phyloP scores from a whole-genome alignment of 805 yeast species.

The Yamadazyma phyllophila region DNA sequence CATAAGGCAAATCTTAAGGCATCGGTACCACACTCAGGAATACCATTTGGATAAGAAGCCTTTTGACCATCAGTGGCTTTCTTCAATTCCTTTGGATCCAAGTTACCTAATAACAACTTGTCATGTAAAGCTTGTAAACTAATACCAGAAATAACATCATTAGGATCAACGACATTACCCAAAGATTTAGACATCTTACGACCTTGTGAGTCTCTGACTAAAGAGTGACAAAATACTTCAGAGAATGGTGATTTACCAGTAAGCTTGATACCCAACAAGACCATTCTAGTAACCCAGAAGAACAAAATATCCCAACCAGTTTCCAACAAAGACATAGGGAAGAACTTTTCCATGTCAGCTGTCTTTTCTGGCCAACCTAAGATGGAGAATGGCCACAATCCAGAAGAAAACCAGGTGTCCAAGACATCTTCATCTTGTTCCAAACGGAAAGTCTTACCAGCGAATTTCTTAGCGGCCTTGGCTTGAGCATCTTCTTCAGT shows the following conservation, averaged over 20 bases:
- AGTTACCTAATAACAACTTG: constrained; percentile 75
- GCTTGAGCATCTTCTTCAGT: constrained; percentile 74
- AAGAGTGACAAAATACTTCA: constrained; percentile 97
- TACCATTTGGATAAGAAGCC: constrained; percentile 90
- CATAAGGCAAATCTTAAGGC: constrained; percentile 97
- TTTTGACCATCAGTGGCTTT: constrained; percentile 87
- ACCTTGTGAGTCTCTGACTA: constrained; percentile 98
- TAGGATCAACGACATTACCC: constrained; percentile 95
- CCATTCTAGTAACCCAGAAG: constrained; percentile 99
- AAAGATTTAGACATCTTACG: constrained; percentile 98
- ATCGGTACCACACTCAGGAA: constrained; percentile 99
- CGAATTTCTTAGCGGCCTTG: constrained; percentile 75
- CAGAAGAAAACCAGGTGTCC: constrained; percentile 98
- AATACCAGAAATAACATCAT: constrained; percentile 90
- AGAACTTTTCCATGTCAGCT: constrained; percentile 70
- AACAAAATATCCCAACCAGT: constrained; percentile 99
- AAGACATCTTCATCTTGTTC: constrained; percentile 97
- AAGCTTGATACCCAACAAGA: constrained; percentile 82
- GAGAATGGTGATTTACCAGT: constrained; percentile 90
- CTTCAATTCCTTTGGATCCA: constrained; percentile 84
- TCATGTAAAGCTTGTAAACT: constrained; percentile 75
- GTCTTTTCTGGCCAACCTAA: constrained; percentile 92
- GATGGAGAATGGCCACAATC: constrained; percentile 96
- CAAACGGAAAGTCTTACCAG: constrained; percentile 65
- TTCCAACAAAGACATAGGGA: constrained; percentile 91